A percentile compares a stretch with the other conserved stretches of the same genome.
phyloP scores from a whole-genome alignment of 225 moss, liverwort and hornwort species.

The Polytrichum commune region DNA sequence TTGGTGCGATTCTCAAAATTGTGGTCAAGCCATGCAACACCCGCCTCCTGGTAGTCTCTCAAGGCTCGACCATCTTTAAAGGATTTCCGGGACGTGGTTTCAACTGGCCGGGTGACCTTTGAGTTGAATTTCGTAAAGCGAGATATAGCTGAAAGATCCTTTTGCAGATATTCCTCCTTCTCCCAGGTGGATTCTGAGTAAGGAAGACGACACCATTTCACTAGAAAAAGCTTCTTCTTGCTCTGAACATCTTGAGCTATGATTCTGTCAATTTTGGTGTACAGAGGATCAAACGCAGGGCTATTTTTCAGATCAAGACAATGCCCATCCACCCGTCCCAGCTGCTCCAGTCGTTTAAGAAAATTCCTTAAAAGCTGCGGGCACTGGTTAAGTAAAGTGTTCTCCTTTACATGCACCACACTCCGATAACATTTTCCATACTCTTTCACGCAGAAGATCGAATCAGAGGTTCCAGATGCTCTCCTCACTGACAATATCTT shows the following conservation, averaged over 20 bases:
- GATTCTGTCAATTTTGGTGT: conserved; percentile 63
- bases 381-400: conserved; percentile 42
- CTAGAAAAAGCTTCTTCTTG: conserved; percentile 37
- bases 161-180: conserved; percentile 38
- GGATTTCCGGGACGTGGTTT: conserved; percentile 27
- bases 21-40: conserved; percentile 79
- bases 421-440: conserved; percentile 52
- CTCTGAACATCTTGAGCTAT: conserved; percentile 32
- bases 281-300: conserved; percentile 74
- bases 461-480: conserved; percentile 20
- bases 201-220: conserved; percentile 75
- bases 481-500: conserved; percentile 60
- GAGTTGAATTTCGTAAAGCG: conserved; percentile 39
- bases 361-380: conserved; percentile 69
- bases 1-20: conserved; percentile 65
- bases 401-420: conserved; percentile 52
- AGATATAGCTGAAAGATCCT: conserved; percentile 42
- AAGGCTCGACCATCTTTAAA: conserved; percentile 75
- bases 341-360: conserved; percentile 49
- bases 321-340: conserved; percentile 71
- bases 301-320: conserved; percentile 45
- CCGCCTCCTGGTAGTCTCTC: conserved; percentile 79
- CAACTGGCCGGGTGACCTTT: conserved; percentile 11
- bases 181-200: conserved; percentile 87
- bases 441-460: conserved; percentile 64